Percentiles rank a stretch among this genome's conserved stretches.
Conservation (phyloP, 2,329 filamentous ascomycete genomes). For the Calonectria pseudoturangicola region DNA sequence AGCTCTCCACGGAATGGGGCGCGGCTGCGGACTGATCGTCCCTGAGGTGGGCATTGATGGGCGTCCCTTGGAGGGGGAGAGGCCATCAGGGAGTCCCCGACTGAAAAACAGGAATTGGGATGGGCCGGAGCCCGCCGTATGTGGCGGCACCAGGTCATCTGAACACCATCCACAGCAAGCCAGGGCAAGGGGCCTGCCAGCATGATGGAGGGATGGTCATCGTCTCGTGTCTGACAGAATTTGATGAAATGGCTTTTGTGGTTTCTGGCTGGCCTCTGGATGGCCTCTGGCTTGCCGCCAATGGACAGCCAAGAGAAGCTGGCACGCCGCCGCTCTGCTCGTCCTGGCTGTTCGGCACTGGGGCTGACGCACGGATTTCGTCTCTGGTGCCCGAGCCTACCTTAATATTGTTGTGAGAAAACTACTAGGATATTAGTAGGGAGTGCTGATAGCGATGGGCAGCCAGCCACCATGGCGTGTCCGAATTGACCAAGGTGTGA, state of each 20-base stretch:
- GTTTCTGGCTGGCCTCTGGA: conserved; percentile 6
- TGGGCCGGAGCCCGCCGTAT: conserved; percentile 29
- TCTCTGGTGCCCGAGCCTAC: conserved; percentile 14
- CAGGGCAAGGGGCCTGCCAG: conserved; percentile 20
- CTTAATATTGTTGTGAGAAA: conserved; percentile 10
- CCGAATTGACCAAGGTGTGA: conserved; percentile 19
- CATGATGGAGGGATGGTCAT: conserved; percentile 27
- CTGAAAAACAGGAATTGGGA: conserved; percentile 30
- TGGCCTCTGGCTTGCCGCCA: conserved; percentile 17
- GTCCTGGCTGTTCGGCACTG: conserved; percentile 24
- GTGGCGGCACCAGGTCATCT: conserved; percentile 40
- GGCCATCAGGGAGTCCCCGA: conserved; percentile 24
- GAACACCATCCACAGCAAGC: conserved; percentile 26
- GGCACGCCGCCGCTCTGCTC: conserved; percentile 1
- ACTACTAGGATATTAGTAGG: not conserved
- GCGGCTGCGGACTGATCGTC: conserved; percentile 47
- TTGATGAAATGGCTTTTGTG: conserved; percentile 11
- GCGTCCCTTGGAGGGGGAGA: conserved; percentile 31
- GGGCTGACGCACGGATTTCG: conserved; percentile 29
- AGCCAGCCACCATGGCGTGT: conserved; percentile 15
- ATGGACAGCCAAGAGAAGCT: conserved; percentile 1
- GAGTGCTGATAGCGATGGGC: conserved; percentile 1
- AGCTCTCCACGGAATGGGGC: conserved; percentile 52
- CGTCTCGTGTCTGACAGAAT: conserved; percentile 31
- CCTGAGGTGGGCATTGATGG: conserved; percentile 41